phyloP scores from a whole-genome alignment of 1,139 yeast species.

The Hansenula lynferdii region DNA sequence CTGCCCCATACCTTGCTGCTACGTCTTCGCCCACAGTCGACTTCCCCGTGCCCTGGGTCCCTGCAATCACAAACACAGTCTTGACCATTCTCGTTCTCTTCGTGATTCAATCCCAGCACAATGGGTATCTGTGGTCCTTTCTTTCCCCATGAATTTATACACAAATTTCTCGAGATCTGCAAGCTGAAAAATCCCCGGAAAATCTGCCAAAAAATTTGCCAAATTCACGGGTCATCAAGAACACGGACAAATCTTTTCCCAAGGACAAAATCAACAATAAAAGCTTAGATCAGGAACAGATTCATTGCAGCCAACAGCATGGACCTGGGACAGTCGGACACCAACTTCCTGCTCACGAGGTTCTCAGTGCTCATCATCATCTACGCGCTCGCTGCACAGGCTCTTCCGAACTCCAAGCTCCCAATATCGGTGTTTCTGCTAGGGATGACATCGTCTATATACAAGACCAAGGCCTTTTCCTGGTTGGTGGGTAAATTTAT shows the following conservation, averaged over 20 bases:
- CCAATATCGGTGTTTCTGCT: slow-evolving; percentile 24
- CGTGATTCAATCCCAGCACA: neutral
- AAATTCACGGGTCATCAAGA: no score
- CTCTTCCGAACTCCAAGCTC: slow-evolving; percentile 19
- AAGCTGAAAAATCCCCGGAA: no score
- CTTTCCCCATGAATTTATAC: no score
- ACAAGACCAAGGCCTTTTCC: slow-evolving; percentile 21
- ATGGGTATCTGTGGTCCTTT: no score
- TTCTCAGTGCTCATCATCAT: slow-evolving; percentile 16
- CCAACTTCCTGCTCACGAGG: slow-evolving; percentile 12
- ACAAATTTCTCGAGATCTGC: no score
- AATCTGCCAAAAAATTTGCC: no score
- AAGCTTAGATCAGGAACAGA: neutral
- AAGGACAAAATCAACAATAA: no score
- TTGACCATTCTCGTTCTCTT: slow-evolving; percentile 4
- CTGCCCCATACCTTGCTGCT: slow-evolving; percentile 38
- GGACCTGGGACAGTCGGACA: slow-evolving; percentile 1
- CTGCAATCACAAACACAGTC: slow-evolving; percentile 52
- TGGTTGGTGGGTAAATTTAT: slow-evolving; percentile 16
- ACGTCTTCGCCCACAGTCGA: slow-evolving; percentile 67
- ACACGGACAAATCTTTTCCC: no score
- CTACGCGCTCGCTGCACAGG: slow-evolving; percentile 11
- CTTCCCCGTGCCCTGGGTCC: slow-evolving; percentile 96
- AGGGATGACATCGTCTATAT: slow-evolving; percentile 25
- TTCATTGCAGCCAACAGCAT: no score